A percentile compares a stretch with the other conserved stretches of the same genome.
Evolutionary conservation across 306 rosid genomes (phyloP).

Genomic region (Sphenostylis stenocarpa): DNA sequence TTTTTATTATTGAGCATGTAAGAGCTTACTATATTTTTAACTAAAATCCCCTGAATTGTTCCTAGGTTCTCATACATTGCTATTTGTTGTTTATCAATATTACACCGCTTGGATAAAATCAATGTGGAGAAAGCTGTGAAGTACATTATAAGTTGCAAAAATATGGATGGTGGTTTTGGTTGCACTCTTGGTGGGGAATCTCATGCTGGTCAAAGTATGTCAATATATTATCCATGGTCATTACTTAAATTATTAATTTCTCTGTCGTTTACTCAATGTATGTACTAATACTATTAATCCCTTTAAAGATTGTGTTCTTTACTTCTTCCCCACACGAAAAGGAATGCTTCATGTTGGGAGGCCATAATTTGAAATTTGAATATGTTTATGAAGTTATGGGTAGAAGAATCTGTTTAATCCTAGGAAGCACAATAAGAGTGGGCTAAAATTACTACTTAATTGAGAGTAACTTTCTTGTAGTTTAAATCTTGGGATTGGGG

Average conservation of each 20-base stretch:
- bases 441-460: not conserved
- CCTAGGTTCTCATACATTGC: conserved; percentile 86
- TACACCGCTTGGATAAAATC: conserved; percentile 62
- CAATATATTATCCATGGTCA: not conserved
- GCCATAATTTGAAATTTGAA: conserved; percentile 13
- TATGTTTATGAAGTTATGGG: not conserved
- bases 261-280: not conserved
- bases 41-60: conserved; percentile 12
- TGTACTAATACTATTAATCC: not conserved
- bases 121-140: conserved; percentile 84
- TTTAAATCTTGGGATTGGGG: not conserved
- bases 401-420: not conserved
- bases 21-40: not conserved
- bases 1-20: conserved; percentile 3
- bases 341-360: not conserved
- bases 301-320: not conserved
- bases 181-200: conserved; percentile 95
- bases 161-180: conserved; percentile 94
- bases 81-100: conserved; percentile 61
- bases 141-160: conserved; percentile 81
- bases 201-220: conserved; percentile 90
- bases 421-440: not conserved
- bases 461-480: not conserved
- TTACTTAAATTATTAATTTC: conserved; percentile 20
- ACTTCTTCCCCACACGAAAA: too few species aligned